Base-by-base conservation (phyloP, 768 basidiomycete genomes). In the Collybia sp. region DNA sequence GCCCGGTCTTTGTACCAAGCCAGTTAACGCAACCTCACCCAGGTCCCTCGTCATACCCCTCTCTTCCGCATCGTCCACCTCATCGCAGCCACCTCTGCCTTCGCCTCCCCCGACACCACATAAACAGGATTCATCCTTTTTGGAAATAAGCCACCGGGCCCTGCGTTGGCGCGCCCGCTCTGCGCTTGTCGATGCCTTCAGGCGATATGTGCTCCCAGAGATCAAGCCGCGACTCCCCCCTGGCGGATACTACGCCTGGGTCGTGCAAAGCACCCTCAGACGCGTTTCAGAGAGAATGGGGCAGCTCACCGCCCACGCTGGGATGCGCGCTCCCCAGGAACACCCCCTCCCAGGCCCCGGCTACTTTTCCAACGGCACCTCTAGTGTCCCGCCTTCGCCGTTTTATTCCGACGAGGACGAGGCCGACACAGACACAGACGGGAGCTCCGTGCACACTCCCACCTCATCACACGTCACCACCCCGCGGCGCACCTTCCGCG, bases 111-210 rank as follows among this genome's bases (percentile, higher is more conserved):
- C 66, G 12, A 57, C 61, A 4, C 58, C 59, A 41, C 48, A 53
- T 40, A 53, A 58, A 32, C 49, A 61, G 53, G 57, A 52, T 19
- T 40, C 62, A 41, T 53, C 61, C 25, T 48, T 56, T 15, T 56
- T 64, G 49, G 48, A 60, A 6, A 52, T 57, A 37, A 49, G 66
- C 50, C 58, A 75, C 15, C 70, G 71, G n/a, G 58, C 58, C 43
- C 72, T 83, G 34, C 77, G 84, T 13, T 67, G 72, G 31, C 72
- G 77, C 38, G 87, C 87, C 4, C 81, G 85, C 25, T 82, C 85
- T 15, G 69, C 73, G 2, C 72, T 88, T 12, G 71, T 88, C 6
- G 84, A 90, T 53, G 70, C 77, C 3, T 88, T 80, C 56, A 78
- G 85, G 30, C 72, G 71, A 17, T 76, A 80, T 54, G 74, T 85